Conservation (phyloP, 805 yeast genomes). For the Priceomyces fermenticarens region DNA sequence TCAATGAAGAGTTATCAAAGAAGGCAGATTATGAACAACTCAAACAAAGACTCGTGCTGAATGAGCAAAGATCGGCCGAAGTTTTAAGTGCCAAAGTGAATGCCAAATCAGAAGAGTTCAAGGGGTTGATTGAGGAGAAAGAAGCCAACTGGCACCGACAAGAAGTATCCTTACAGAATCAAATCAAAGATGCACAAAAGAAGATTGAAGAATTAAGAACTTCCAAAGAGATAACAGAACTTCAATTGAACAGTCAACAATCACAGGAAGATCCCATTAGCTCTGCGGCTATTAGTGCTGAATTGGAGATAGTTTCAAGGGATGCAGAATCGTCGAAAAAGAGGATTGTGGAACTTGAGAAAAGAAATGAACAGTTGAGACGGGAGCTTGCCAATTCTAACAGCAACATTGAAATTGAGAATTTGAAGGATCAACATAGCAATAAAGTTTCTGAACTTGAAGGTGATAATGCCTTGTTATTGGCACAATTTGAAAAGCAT, state of each 20-base stretch:
- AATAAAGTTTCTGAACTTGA: conserved; percentile 55
- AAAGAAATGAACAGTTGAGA: conserved; percentile 72
- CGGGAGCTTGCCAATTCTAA: conserved; percentile 58
- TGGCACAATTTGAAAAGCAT: conserved; percentile 55
- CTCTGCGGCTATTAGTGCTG: conserved; percentile 41
- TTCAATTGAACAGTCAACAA: conserved; percentile 49
- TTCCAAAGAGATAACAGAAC: conserved; percentile 59
- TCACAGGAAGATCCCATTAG: conserved; percentile 23
- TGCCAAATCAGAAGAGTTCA: conserved; percentile 73
- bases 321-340: conserved; percentile 72
- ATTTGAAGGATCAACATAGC: conserved; percentile 37
- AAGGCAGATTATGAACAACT: conserved; percentile 78
- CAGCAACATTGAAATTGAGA: conserved; percentile 42
- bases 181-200: conserved; percentile 48
- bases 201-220: conserved; percentile 65
- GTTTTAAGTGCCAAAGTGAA: conserved; percentile 50
- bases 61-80: conserved; percentile 61
- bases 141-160: conserved; percentile 64
- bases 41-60: conserved; percentile 55
- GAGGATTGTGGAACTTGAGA: conserved; percentile 68
- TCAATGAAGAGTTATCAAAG: conserved; percentile 58
- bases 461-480: conserved; percentile 63
- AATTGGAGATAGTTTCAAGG: conserved; percentile 64
- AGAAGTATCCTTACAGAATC: conserved; percentile 50
- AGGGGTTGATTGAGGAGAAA: conserved; percentile 68